Evolutionary conservation across 345 rosid species (phyloP), one percentile per base, ranked within the genome.

Genomic region (Syzygium aqueum): DNA sequence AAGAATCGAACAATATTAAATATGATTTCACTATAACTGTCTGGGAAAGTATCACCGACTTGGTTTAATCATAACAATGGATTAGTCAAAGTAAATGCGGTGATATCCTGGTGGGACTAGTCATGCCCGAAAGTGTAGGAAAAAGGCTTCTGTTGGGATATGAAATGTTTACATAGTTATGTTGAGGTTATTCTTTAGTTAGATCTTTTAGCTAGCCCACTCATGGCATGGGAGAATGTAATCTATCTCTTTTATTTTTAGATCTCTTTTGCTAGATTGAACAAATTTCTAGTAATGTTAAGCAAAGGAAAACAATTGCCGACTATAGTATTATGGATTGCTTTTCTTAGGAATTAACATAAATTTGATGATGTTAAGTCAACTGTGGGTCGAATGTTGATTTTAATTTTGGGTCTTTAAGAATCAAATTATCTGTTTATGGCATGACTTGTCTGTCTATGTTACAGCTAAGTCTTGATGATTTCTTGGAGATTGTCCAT

Each of bases 401-500:
- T 65, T 28, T 21, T 28, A 40, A 21, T 7, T 63, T 30, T 63
- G 77, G 33, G 77, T 63, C 77, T 28, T 63, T 63, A 63, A 37
- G 19, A 33, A 33, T 30, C 23, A 67, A 67, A 8, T 4, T 67
- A 16, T 30, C 78, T 30, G 13, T 30, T 33, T 33, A 2, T 67
- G 7, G 1, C 1, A 23, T 73, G 49, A 8, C 30, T 52, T 19
- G 2, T 52, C n/a, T 25, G n/a, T 25, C 40, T 11, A 25, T 77
- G 9, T 89, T 88, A 88, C 96, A 96, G 98, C 93, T 96, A 85
- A 89, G 87, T 90, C 93, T 95, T 56, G 95, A 92, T 84, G 97
- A 96, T 86, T 95, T 95, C 87, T 90, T 77, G 83, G 92, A 90
- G 90, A 91, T 95, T 86, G 96, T 92, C 85, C 84, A 87, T 16